These are phyloP conservation scores for Senna siamea DNA, from an alignment of 306 rosid genomes.

Conservation along the genomic window DNA sequence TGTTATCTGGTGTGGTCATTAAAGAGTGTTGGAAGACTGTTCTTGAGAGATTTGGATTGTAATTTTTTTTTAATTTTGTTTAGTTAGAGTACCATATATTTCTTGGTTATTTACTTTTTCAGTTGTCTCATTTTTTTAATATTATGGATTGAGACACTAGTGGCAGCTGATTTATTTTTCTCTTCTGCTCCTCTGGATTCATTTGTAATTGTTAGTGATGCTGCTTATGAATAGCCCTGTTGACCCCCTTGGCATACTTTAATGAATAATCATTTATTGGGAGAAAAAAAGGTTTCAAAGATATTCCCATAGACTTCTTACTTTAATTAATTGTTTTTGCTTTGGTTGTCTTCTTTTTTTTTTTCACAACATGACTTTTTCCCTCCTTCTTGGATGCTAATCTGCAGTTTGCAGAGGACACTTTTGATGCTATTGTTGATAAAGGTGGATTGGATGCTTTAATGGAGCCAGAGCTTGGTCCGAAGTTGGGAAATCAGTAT, in stretches of 20 bases:
- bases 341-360: neutral
- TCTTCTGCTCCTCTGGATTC: neutral
- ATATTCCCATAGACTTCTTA: neutral
- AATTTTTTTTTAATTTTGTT: neutral
- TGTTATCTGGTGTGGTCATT: neutral
- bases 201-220: neutral
- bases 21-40: neutral
- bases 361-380: neutral
- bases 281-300: neutral
- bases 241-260: neutral
- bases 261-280: neutral
- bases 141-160: neutral
- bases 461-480: slow-evolving; percentile 94
- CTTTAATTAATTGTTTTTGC: neutral
- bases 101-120: neutral
- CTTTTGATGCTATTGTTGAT: slow-evolving; percentile 68
- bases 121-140: neutral
- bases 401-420: slow-evolving; percentile 63
- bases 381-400: neutral
- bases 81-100: neutral
- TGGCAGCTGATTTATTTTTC: neutral
- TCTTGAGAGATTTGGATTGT: neutral
- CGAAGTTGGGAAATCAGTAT: slow-evolving; percentile 75
- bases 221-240: neutral
- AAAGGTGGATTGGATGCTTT: slow-evolving; percentile 98